These are phyloP conservation scores for Tylopilus plumbeoviolaceoides DNA, from an alignment of 768 basidiomycete genomes.

Conservation along the genomic window DNA sequence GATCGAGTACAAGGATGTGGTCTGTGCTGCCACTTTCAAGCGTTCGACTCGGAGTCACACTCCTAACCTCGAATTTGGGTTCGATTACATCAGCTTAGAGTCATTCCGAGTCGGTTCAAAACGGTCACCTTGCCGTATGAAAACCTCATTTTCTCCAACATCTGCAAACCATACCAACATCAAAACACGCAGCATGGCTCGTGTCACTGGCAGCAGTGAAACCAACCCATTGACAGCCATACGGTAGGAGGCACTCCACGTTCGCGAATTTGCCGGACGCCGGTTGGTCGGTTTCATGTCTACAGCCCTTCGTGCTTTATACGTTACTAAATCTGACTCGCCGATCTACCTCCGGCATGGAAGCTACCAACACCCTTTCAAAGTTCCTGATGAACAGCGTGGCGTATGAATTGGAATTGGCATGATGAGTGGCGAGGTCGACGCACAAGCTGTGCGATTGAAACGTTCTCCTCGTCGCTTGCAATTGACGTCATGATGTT, in stretches of 20 bases:
- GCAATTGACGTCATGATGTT: not conserved
- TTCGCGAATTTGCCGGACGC: not conserved
- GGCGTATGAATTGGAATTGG: conserved; percentile 19
- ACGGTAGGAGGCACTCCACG: not conserved
- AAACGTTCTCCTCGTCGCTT: no score
- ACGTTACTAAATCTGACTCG: not conserved
- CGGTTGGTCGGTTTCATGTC: not conserved
- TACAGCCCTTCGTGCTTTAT: not conserved
- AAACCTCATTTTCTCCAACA: not conserved
- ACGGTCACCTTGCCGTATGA: no score
- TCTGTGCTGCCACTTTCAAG: no score
- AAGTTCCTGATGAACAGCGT: not conserved
- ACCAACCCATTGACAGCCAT: not conserved
- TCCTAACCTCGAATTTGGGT: conserved; percentile 27
- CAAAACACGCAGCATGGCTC: not conserved
- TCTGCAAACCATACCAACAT: not conserved
- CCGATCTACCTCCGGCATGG: not conserved
- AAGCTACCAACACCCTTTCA: not conserved
- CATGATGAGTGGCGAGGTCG: not conserved
- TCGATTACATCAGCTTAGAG: conserved; percentile 2
- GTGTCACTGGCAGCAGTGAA: not conserved
- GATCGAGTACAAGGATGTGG: not conserved
- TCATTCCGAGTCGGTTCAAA: no score
- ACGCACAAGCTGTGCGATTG: not conserved
- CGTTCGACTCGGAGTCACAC: not conserved